A percentile compares a stretch with the other conserved stretches of the same genome.
These are phyloP conservation scores for Alternaria incomplexa DNA, from an alignment of 2,329 filamentous ascomycete species.

Conservation along the genomic window DNA sequence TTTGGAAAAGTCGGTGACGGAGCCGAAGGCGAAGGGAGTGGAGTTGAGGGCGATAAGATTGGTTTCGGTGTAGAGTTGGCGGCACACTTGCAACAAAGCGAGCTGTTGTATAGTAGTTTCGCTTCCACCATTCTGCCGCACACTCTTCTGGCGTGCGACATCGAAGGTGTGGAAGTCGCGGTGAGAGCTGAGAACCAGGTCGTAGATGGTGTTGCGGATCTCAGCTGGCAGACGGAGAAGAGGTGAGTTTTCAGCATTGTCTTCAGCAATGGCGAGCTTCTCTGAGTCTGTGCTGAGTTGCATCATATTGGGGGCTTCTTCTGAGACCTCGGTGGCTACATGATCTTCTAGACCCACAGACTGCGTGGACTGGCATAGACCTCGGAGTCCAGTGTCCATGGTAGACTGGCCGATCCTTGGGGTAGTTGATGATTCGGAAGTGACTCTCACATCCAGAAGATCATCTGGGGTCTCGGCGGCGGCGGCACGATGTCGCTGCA, in stretches of 20 bases:
- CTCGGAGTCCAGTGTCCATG: neutral
- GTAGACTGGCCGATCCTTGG: neutral
- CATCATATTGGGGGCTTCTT: neutral
- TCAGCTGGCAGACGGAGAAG: slow-evolving; percentile 62
- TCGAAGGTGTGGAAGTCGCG: neutral
- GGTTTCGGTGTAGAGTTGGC: neutral
- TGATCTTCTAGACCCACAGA: neutral
- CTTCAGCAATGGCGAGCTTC: neutral
- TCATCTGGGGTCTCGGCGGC: no score
- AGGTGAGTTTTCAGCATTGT: neutral
- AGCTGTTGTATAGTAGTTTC: neutral
- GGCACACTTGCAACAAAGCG: neutral
- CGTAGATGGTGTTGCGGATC: slow-evolving; percentile 64
- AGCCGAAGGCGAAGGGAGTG: neutral
- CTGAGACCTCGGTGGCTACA: neutral
- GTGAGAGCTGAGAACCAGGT: slow-evolving; percentile 34
- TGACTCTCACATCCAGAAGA: no score
- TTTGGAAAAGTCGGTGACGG: neutral
- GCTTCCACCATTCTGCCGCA: neutral
- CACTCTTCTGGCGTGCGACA: neutral
- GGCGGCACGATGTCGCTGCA: no score
- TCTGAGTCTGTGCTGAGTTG: neutral
- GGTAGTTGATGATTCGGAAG: neutral
- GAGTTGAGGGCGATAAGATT: neutral
- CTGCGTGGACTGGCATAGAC: neutral